Base-by-base conservation (phyloP, 352 stramenopile genomes). In the Pythium periplocum region DNA sequence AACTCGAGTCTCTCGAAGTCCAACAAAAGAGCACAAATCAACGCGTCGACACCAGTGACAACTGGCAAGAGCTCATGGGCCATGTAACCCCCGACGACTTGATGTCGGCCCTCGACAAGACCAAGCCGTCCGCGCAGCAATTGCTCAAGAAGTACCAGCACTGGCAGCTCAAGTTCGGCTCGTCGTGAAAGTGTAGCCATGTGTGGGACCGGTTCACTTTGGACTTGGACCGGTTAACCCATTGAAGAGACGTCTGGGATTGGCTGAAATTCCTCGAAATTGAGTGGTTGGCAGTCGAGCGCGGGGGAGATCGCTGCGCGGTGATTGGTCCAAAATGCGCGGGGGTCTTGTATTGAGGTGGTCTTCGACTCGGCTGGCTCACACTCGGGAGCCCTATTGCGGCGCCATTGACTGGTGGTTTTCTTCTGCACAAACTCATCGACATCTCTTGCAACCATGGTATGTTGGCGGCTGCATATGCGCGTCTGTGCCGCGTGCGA, bases 391-490 rank as follows among this genome's bases (percentile, higher is more conserved):
- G 48, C 54, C 49, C 72, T 69, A 75, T 68, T 83, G 17, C 59
- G 38, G 38, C 7, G 59, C 55, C 52, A 61, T 66, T 57, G 53
- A 66, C 52, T 60, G 53, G 59, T 66, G 59, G 59, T 66, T 60
- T 86, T 80, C 66, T 73, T 73, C 63, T 81, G 65, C 79, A 87
- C 76, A 84, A 87, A 75, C 73, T 90, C 79, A 87, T 90, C 77
- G 75, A 87, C 77, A 81, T 83, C 71, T 86, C 68, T 80, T 67
- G 65, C 81, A 86, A 84, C 81, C 53, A 86, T 86, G 75, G 75
- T 86, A 73, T 30, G 17, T 31, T 57, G 35, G 53, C 40, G 35
- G 44, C 45, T 12, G 49, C 39, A 45, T 55, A 7, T 48, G 17
- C 43, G 38, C 12, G 38, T 1, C 38, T 42, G 38, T 42, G 38